Base-by-base conservation (phyloP, 1,284 basidiomycete species). In the Erythrobasidium hasegawianum region DNA sequence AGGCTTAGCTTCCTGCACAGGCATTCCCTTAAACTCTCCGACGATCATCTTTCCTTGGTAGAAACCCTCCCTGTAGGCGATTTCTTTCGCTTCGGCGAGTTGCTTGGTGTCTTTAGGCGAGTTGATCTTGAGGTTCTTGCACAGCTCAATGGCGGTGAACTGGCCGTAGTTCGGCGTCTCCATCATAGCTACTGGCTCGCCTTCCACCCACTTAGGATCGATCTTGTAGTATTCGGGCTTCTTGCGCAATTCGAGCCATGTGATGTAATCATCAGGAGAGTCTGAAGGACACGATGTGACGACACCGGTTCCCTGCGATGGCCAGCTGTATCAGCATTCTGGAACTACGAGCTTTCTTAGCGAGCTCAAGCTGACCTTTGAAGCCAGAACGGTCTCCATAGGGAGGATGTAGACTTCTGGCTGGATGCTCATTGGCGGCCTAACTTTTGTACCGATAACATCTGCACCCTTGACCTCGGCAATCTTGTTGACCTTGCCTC, bases 61-160 rank as follows among this genome's bases (percentile, higher is more conserved):
- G 82, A 97, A 97, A 57, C 96, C 96, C 78, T 97, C 95, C 81
- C 97, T 97, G 82, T 98, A 98, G 13, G 92, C 89, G 67, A 96
- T 84, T 75, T 97, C 96, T 80, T 99, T 99, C 59, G 96, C 96
- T 77, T 97, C 94, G 5, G 88, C 87, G 39, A 99, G 85, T 78
- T 89, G 89, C 78, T 92, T 92, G 57, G 83, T 83, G 77, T 99
- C 96, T 79, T 95, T 95, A 76, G 94, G 91, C 8, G 90, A 94
- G 75, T 94, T 88, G 74, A 99, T 93, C 81, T 97, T 97, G 73
- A 98, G 79, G 80, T 91, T 81, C 79, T 90, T 87, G 76, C 92
- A 85, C 57, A 98, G 81, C 11, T 86, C 84, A 16, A 89, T 86
- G 9, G 96, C 96, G 20, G 86, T 89, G 81, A 97, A 84, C 59